Evolutionary conservation across 2,329 filamentous ascomycete species (phyloP), one percentile per base, ranked within the genome.

Genomic region (Sordariomycetes sp.): DNA sequence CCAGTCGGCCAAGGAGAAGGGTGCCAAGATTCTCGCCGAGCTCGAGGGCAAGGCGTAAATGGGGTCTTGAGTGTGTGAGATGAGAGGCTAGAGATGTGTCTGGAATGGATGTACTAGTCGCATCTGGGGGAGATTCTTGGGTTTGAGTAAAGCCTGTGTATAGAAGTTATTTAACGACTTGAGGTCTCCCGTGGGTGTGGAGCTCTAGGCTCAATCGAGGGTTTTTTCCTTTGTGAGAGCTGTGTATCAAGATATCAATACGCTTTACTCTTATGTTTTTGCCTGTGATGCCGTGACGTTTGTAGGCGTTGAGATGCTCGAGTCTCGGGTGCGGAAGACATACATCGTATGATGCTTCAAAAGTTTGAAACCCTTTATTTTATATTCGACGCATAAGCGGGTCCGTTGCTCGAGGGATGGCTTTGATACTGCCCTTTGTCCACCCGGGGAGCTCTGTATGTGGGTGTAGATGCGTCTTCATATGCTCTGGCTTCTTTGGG

Each of bases 11-110:
- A 88, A 88, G 73, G 85, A 81, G 70, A 99, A 99, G 90, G 94
- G 92, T 80, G 91, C 96, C 86, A 96, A 97, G 90, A 97, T 99
- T 82, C 80, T 99, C 73, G 91, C 94, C 68, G 94, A 97, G 69
- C 82, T 97, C 68, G 89, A 94, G 74, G 45, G 20, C 45, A 77
- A 77, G 68, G 76, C 76, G 69, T 76, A 77, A 74, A 67, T 62
- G 64, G 61, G 62, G 3, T 3, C 8, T 3, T 32, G 48, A 25
- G 55, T 13, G n/a, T 20, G 20, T 50, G n/a, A 20, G 20, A 3
- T 32, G 36, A n/a, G 17, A 51, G 28, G 35, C 20, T 56, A 50
- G 35, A 56, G 28, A 32, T 32, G 4, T 32, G 28, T 56, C 39
- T 25, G 54, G 39, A 36, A 54, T 12, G 45, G 28, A 32, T 32